Percentiles rank a stretch among this genome's conserved stretches.
Evolutionary conservation across 2,329 filamentous ascomycete genomes (phyloP).

Genomic region (Monilinia fructigena): DNA sequence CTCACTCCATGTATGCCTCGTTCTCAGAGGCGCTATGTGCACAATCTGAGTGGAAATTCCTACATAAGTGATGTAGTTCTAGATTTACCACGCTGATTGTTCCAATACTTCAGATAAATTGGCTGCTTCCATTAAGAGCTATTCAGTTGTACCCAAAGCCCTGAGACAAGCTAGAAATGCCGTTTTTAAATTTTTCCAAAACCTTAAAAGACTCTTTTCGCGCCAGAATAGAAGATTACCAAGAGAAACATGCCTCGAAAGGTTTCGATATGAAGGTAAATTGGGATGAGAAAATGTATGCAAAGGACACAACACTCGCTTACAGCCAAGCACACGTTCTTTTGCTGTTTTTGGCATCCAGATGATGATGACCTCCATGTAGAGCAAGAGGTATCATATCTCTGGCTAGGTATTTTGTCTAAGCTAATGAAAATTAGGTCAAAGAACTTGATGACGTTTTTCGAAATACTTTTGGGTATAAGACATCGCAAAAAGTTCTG

Average conservation of each 20-base stretch:
- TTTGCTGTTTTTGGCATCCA: constrained; percentile 14
- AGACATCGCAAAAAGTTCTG: constrained; percentile 3
- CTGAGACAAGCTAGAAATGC: neutral
- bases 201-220: too few species aligned
- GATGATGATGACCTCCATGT: constrained; percentile 18
- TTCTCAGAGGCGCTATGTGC: neutral
- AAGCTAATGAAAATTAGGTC: neutral
- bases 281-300: constrained; percentile 7
- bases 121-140: neutral
- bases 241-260: constrained; percentile 8
- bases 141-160: neutral
- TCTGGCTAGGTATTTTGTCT: too few species aligned
- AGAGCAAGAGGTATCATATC: constrained; percentile 1
- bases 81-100: neutral
- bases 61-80: neutral
- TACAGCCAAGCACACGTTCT: constrained; percentile 12
- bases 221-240: neutral
- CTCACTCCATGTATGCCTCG: neutral
- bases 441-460: constrained; percentile 8
- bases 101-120: neutral
- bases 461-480: constrained; percentile 1
- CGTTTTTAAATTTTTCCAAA: neutral
- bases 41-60: neutral
- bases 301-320: neutral
- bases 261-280: constrained; percentile 6